phyloP scores from a whole-genome alignment of 2,329 filamentous ascomycete species.

The Cytospora piceae region DNA sequence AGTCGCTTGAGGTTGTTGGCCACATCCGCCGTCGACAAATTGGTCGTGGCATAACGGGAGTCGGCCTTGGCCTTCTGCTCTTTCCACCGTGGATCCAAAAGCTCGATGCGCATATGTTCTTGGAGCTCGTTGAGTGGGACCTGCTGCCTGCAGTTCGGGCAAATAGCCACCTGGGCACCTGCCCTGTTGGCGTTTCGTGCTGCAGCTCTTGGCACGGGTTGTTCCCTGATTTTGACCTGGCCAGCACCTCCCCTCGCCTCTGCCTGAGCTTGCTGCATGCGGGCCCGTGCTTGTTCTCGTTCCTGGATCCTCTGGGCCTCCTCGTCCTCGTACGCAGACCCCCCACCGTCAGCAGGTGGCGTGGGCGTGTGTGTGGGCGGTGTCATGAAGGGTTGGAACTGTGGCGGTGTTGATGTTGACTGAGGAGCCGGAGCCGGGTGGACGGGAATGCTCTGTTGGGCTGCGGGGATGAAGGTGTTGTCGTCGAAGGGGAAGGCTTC shows the following conservation, averaged over 20 bases:
- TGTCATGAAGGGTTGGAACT: conserved; percentile 36
- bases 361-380: conserved; percentile 43
- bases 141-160: conserved; percentile 90
- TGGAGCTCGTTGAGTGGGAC: conserved; percentile 87
- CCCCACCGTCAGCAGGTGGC: conserved; percentile 38
- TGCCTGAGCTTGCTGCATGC: conserved; percentile 77
- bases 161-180: conserved; percentile 71
- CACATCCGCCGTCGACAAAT: conserved; percentile 82
- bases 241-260: conserved; percentile 70
- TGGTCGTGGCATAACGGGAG: conserved; percentile 81
- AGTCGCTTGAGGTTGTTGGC: conserved; percentile 95
- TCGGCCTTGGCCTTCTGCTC: conserved; percentile 92
- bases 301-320: conserved; percentile 67
- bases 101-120: conserved; percentile 91
- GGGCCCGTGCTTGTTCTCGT: conserved; percentile 60
- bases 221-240: conserved; percentile 88
- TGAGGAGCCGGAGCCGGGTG: conserved; percentile 49
- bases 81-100: conserved; percentile 93
- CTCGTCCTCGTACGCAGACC: conserved; percentile 60
- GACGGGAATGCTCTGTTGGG: conserved; percentile 48
- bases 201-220: conserved; percentile 86
- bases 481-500: conserved; percentile 89
- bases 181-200: conserved; percentile 70
- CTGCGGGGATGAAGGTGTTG: conserved; percentile 50
- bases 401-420: conserved; percentile 37